phyloP scores from a whole-genome alignment of 805 yeast species.

The Candida ascalaphidarum region DNA sequence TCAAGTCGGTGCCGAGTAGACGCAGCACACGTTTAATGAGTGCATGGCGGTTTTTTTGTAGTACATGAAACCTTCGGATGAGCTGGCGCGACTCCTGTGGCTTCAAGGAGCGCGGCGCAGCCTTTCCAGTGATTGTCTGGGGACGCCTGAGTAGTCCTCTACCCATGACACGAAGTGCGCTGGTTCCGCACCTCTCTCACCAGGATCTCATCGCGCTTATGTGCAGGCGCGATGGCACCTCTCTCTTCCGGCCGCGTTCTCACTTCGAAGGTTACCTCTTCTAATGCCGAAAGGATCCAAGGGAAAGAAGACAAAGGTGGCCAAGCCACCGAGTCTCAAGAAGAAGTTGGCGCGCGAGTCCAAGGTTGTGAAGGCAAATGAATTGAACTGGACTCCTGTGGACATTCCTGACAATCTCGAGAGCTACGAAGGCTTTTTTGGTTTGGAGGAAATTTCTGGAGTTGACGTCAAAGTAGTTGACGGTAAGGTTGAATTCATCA shows the following conservation, averaged over 20 bases:
- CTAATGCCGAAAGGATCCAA: not conserved
- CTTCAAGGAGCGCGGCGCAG: conserved; percentile 42
- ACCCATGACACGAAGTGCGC: no score
- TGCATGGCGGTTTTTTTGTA: conserved; percentile 47
- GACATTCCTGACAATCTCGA: conserved; percentile 76
- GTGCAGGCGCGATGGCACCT: no score
- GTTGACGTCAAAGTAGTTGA: conserved; percentile 71
- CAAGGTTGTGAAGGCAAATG: conserved; percentile 39
- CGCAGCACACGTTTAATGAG: no score
- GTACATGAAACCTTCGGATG: conserved; percentile 68
- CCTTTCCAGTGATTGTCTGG: conserved; percentile 21
- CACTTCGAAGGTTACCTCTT: no score
- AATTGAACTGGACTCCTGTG: conserved; percentile 71
- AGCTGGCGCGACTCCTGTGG: conserved; percentile 67
- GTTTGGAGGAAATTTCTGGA: conserved; percentile 90
- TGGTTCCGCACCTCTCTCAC: no score
- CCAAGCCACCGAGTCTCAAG: conserved; percentile 15
- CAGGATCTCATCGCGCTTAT: no score
- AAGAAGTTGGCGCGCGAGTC: conserved; percentile 22
- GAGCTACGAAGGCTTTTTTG: conserved; percentile 86
- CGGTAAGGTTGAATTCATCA: conserved; percentile 54
- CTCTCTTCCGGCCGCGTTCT: no score
- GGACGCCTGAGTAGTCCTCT: conserved; percentile 21
- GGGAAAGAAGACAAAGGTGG: conserved; percentile 5
- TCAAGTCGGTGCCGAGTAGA: no score